Evolutionary conservation across 495 filamentous ascomycete genomes (phyloP).

Genomic region (Penicillium diatomitis): DNA sequence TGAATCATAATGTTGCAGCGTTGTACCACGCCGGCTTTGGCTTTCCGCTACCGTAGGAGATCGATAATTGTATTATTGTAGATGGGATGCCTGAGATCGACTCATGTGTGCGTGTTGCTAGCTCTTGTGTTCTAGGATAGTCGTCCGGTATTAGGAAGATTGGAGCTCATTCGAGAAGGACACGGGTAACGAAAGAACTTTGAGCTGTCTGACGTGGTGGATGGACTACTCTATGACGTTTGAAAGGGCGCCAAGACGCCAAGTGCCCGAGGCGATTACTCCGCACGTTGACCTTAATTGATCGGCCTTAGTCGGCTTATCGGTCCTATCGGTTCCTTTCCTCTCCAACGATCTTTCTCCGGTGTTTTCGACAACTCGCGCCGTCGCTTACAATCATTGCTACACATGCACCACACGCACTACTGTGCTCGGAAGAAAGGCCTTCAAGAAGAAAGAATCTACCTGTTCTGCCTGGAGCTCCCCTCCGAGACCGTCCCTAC

Average conservation of each 20-base stretch:
- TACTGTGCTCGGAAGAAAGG: too few relatives aligned
- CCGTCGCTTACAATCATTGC: conserved; percentile 3
- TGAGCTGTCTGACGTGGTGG: background rate
- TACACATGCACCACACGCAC: background rate
- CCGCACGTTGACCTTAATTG: conserved; percentile 7
- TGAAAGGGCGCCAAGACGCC: conserved; percentile 15
- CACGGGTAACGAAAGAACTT: background rate
- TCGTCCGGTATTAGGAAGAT: too few relatives aligned
- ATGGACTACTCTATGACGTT: conserved; percentile 22
- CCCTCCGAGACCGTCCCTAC: background rate
- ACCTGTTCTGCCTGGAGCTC: background rate
- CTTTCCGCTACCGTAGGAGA: too few relatives aligned
- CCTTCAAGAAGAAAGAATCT: background rate
- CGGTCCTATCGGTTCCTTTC: conserved; percentile 15
- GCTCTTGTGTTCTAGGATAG: too few relatives aligned
- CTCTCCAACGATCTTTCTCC: conserved; percentile 5
- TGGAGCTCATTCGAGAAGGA: background rate
- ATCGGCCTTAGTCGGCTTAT: conserved; percentile 2
- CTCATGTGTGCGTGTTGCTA: too few relatives aligned
- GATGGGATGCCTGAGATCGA: too few relatives aligned
- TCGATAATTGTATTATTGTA: too few relatives aligned
- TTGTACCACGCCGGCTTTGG: conserved; percentile 4
- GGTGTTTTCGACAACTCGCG: background rate
- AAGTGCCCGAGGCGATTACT: conserved; percentile 9
- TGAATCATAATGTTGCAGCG: conserved; percentile 17